Percentiles rank a stretch among this genome's conserved stretches.
Evolutionary conservation across 257 asterid genomes (phyloP).

Genomic region (Lycium barbarum): DNA sequence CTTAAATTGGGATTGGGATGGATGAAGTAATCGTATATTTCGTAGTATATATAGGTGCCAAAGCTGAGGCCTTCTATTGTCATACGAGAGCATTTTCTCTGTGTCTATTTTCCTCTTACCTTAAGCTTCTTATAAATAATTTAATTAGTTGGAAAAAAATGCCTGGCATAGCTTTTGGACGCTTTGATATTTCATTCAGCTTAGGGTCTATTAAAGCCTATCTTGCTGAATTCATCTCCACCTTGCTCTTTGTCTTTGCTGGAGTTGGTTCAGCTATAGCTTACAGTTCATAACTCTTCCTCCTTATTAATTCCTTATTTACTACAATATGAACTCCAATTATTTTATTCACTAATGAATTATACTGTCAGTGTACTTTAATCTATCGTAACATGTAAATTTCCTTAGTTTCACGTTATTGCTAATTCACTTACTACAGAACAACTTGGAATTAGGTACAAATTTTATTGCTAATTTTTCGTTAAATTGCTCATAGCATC

Average conservation of each 20-base stretch:
- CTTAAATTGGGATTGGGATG: too few species aligned
- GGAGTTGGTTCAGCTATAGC: constrained; percentile 74
- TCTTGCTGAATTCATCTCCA: constrained; percentile 67
- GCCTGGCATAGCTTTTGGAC: constrained; percentile 61
- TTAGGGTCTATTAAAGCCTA: constrained; percentile 57
- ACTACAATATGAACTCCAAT: too few species aligned
- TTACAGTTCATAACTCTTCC: constrained; percentile 43
- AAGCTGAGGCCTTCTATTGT: constrained; percentile 26
- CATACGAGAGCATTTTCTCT: constrained; percentile 28
- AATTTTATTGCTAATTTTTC: too few species aligned
- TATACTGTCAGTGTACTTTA: too few species aligned
- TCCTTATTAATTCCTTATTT: background rate
- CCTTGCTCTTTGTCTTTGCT: constrained; percentile 60
- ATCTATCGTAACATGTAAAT: too few species aligned
- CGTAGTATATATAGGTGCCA: constrained; percentile 42
- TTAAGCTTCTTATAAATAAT: background rate
- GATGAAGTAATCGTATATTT: background rate
- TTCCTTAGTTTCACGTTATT: too few species aligned
- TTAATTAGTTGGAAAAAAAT: constrained; percentile 29
- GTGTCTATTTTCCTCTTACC: background rate
- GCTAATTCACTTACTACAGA: too few species aligned
- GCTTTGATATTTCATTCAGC: constrained; percentile 52
- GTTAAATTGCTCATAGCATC: too few species aligned
- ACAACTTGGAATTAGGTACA: too few species aligned
- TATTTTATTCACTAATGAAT: too few species aligned